A percentile compares a stretch with the other conserved stretches of the same genome.
Evolutionary conservation across 164 flowering plant genomes (phyloP).

Genomic region (Stephania yunnanensis): DNA sequence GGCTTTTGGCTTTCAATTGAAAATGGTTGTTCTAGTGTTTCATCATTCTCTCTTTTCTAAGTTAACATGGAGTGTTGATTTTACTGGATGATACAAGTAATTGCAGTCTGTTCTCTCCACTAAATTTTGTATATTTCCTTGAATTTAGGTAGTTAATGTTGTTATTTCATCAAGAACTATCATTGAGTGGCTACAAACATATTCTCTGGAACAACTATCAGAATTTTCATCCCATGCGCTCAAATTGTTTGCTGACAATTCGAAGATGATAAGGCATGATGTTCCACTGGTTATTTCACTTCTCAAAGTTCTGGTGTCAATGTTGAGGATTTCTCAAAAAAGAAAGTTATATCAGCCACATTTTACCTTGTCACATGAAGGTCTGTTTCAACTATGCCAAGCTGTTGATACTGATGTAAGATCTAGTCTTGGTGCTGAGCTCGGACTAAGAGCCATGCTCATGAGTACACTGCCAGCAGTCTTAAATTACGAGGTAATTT

Average conservation of each 20-base stretch:
- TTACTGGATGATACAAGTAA: neutral
- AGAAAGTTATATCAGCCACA: slow-evolving; percentile 60
- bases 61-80: neutral
- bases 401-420: slow-evolving; percentile 24
- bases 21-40: neutral
- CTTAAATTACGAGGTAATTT: slow-evolving; percentile 44
- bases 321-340: slow-evolving; percentile 62
- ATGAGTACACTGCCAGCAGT: slow-evolving; percentile 56
- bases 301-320: slow-evolving; percentile 39
- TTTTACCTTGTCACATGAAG: slow-evolving; percentile 58
- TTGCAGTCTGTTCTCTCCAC: slow-evolving; percentile 9
- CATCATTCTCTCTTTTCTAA: neutral
- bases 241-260: slow-evolving; percentile 34
- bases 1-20: neutral
- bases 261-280: slow-evolving; percentile 28
- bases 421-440: slow-evolving; percentile 32
- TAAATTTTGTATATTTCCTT: slow-evolving; percentile 14
- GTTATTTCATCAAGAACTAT: slow-evolving; percentile 39
- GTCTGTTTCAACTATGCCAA: slow-evolving; percentile 43
- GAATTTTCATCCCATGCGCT: slow-evolving; percentile 53
- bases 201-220: slow-evolving; percentile 68
- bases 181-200: slow-evolving; percentile 59
- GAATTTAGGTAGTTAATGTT: slow-evolving; percentile 46
- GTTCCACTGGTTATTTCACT: slow-evolving; percentile 25
- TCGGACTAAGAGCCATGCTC: slow-evolving; percentile 57